Evolutionary conservation across 768 basidiomycete species (phyloP), one percentile per base, ranked within the genome.

Genomic region (Psilocybe cubensis): DNA sequence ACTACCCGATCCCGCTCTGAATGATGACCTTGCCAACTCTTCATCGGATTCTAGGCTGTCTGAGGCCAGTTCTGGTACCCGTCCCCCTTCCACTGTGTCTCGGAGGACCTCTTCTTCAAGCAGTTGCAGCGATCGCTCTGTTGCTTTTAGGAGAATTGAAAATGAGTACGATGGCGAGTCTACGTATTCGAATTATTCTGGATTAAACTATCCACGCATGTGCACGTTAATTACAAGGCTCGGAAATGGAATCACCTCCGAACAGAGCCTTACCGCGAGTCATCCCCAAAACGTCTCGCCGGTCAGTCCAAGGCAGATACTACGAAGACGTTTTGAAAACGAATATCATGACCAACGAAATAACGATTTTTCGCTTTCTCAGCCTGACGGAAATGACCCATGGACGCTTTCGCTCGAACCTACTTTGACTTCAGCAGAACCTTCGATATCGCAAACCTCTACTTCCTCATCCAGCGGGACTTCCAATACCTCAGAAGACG

Each of bases 361-460:
- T 7, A 40, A 41, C 9, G 49, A 43, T 18, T 45, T 65, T 21
- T 49, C 50, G 14, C 54, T 71, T 21, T 62, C 68, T 24, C 71
- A 74, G 49, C 69, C 70, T 12, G 66, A 68, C 38, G 70, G 68
- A 17, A 58, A 66, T 44, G 59, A 66, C 45, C 62, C 72, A 2
- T 72, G 72, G 72, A 71, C 72, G 5, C 66, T 72, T 43, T 67
- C 68, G 5, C 57, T 72, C 38, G 66, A 67, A 12, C 66, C 70
- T 45, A 57, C 55, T 5, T 52, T 60, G 43, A 50, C 64, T 25
- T 56, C 56, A 12, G 59, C 57, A 12, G 57, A 57, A 43, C 52
- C 59, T 9, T 55, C n/a, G 41, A 46, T 59, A 6, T 65, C 66
- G 27, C 52, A 54, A n/a, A 60, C 56, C 48, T 47, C 52, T 12